Evolutionary conservation across 768 basidiomycete species (phyloP).

Genomic region (Serendipita sp.): DNA sequence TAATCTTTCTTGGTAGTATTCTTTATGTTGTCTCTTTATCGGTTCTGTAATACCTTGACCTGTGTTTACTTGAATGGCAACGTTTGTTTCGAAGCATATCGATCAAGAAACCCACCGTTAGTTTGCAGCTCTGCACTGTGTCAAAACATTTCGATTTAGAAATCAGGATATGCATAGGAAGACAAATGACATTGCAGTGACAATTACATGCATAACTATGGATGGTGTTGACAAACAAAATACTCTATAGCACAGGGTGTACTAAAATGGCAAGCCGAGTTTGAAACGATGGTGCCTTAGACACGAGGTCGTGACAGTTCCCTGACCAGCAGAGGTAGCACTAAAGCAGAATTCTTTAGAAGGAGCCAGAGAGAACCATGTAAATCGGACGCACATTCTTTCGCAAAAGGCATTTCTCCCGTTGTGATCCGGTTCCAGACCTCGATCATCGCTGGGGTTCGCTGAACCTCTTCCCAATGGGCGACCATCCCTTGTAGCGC

Average conservation of each 20-base stretch:
- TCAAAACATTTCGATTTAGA: not conserved
- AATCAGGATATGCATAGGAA: not conserved
- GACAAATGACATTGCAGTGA: no score
- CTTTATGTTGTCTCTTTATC: not conserved
- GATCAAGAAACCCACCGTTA: no score
- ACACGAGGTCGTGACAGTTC: not conserved
- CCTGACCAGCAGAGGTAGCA: not conserved
- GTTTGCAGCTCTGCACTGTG: no score
- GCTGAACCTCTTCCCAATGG: conserved; percentile 1
- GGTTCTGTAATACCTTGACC: not conserved
- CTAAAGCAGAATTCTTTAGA: not conserved
- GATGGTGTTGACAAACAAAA: not conserved
- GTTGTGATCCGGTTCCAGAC: not conserved
- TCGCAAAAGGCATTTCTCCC: not conserved
- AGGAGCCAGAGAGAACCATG: not conserved
- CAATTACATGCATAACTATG: not conserved
- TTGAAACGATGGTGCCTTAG: not conserved
- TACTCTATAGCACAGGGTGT: not conserved
- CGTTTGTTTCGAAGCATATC: no score
- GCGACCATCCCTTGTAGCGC: conserved; percentile 3
- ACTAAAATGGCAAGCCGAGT: not conserved
- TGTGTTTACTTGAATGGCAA: not conserved
- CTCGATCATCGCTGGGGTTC: conserved; percentile 1
- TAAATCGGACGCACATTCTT: not conserved
- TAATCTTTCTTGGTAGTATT: not conserved